phyloP scores from a whole-genome alignment of 148 eudicot species.

The Rhododendron vialii region DNA sequence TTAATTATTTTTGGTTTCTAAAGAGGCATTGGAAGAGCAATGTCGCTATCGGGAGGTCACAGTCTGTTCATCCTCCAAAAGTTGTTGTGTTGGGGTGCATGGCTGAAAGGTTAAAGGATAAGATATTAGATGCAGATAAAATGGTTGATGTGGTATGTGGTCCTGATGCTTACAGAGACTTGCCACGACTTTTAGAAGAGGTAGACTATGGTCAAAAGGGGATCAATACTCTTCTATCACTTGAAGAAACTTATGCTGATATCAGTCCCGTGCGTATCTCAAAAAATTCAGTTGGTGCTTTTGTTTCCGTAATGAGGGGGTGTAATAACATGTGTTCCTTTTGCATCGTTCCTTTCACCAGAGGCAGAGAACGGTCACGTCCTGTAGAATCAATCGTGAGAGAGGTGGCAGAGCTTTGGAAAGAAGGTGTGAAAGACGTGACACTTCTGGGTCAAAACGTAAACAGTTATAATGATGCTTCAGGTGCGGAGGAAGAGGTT shows the following conservation, averaged over 20 bases:
- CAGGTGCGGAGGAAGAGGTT: constrained; percentile 45
- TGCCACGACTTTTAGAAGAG: constrained; percentile 84
- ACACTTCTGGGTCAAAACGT: constrained; percentile 96
- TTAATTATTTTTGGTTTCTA: constrained; percentile 97
- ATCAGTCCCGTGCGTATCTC: constrained; percentile 87
- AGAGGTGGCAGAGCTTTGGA: constrained; percentile 88
- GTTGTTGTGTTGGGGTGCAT: constrained; percentile 96
- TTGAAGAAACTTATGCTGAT: constrained; percentile 98
- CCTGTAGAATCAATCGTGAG: constrained; percentile 88
- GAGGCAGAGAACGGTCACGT: constrained; percentile 97
- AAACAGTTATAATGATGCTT: constrained; percentile 91
- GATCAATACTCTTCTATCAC: constrained; percentile 92
- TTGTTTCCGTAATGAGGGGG: constrained; percentile 97
- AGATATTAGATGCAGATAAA: constrained; percentile 95
- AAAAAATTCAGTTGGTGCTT: constrained; percentile 70
- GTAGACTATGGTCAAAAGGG: constrained; percentile 97
- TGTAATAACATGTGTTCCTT: constrained; percentile 99
- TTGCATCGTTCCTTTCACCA: constrained; percentile 97
- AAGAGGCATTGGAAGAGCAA: constrained; percentile 94
- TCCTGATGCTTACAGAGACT: constrained; percentile 93
- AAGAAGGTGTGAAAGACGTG: constrained; percentile 92
- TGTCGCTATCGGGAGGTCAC: constrained; percentile 73
- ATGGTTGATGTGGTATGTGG: constrained; percentile 99
- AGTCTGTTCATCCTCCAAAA: constrained; percentile 83
- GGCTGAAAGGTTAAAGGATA: constrained; percentile 97